phyloP scores from a whole-genome alignment of 768 basidiomycete genomes.

The Filobasidium floriforme region DNA sequence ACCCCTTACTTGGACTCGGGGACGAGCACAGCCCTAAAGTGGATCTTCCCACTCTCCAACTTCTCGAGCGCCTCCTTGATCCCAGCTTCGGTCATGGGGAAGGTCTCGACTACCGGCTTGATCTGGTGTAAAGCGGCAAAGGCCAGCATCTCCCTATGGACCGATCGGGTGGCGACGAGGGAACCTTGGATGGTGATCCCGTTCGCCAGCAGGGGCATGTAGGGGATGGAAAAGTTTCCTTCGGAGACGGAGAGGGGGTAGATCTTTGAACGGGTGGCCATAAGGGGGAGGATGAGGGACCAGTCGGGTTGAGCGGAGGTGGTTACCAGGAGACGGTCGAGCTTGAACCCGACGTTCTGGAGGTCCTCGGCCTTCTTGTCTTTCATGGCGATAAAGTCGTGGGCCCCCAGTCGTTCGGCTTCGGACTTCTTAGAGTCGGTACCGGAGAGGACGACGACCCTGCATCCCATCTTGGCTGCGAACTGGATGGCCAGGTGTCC shows the following conservation, averaged over 20 bases:
- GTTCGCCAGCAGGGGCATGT: conserved; percentile 14
- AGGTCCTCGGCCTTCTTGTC: conserved; percentile 28
- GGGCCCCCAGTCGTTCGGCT: conserved; percentile 55
- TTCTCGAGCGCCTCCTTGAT: conserved; percentile 32
- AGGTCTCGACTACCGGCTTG: conserved; percentile 37
- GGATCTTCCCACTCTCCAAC: conserved; percentile 25
- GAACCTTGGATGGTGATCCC: conserved; percentile 18
- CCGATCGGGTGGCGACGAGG: conserved; percentile 7
- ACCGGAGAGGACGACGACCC: conserved; percentile 57
- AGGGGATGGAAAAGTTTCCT: background rate
- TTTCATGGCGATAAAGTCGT: conserved; percentile 51
- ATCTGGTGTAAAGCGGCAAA: conserved; percentile 33
- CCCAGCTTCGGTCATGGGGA: conserved; percentile 28
- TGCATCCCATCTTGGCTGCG: conserved; percentile 54
- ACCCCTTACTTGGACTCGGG: background rate
- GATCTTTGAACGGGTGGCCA: conserved; percentile 6
- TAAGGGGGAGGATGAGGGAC: conserved; percentile 14
- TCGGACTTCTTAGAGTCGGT: conserved; percentile 53
- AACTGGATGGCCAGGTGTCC: conserved; percentile 44
- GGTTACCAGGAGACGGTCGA: conserved; percentile 21
- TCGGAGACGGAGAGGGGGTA: conserved; percentile 14
- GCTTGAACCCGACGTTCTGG: conserved; percentile 9
- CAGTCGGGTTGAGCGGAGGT: conserved; percentile 23
- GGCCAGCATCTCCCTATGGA: conserved; percentile 24
- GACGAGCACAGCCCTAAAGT: conserved; percentile 21